A percentile compares a stretch with the other conserved stretches of the same genome.
Evolutionary conservation across 2,329 filamentous ascomycete species (phyloP).

Genomic region (Cladophialophora exuberans): DNA sequence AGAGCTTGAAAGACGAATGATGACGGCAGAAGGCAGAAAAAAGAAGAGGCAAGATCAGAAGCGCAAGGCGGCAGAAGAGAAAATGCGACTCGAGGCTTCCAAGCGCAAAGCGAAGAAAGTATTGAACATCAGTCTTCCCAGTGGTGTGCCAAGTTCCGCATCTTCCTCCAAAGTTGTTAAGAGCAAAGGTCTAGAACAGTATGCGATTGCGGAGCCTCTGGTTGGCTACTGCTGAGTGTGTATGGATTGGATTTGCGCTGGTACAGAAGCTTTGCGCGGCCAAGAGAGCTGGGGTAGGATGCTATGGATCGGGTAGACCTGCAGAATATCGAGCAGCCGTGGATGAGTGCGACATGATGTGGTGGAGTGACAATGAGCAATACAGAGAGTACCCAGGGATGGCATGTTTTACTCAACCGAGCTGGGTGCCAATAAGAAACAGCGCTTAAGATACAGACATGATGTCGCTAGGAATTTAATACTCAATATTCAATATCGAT

Average conservation of each 20-base stretch:
- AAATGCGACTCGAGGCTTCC: slow-evolving; percentile 21
- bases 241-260: background rate
- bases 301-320: no score
- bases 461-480: no score
- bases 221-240: slow-evolving; percentile 18
- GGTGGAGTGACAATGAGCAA: no score
- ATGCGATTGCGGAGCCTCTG: slow-evolving; percentile 15
- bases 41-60: slow-evolving; percentile 20
- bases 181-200: slow-evolving; percentile 28
- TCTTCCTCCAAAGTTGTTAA: slow-evolving; percentile 25
- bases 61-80: slow-evolving; percentile 19
- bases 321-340: no score
- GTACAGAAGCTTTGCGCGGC: no score
- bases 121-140: slow-evolving; percentile 33
- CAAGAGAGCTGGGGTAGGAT: background rate
- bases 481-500: background rate
- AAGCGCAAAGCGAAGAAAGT: slow-evolving; percentile 21
- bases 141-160: background rate
- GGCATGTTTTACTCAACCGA: background rate
- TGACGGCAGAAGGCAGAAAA: slow-evolving; percentile 29
- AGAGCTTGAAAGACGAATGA: slow-evolving; percentile 31
- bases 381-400: no score
- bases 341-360: no score
- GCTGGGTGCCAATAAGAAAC: background rate
- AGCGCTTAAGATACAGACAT: no score